These are phyloP conservation scores for Schwanniomyces pseudopolymorphus DNA, from an alignment of 805 yeast species.

Conservation along the genomic window DNA sequence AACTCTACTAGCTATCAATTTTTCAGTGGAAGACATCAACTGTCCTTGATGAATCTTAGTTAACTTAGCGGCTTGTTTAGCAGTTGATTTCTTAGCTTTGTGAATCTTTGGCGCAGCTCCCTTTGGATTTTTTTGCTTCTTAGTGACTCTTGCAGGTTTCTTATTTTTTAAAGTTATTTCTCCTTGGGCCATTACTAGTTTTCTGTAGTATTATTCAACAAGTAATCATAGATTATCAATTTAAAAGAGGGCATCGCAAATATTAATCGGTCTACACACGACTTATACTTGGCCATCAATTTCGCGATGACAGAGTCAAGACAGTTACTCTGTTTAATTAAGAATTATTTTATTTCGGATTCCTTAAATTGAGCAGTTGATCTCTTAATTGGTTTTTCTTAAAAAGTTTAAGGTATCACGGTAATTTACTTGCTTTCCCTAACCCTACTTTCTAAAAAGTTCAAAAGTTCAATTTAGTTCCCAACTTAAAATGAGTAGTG, in stretches of 20 bases:
- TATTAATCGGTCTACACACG: too few relatives aligned
- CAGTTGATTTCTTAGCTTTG: conserved; percentile 63
- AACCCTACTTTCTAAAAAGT: neutral
- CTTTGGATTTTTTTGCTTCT: conserved; percentile 61
- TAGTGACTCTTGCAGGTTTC: conserved; percentile 55
- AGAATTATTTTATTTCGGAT: neutral
- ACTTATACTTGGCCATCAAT: too few relatives aligned
- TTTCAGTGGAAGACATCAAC: conserved; percentile 70
- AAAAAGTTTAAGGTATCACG: neutral
- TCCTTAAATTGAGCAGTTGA: neutral
- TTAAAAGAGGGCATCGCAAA: conserved; percentile 1
- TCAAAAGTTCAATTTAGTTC: conserved; percentile 1
- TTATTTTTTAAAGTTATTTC: conserved; percentile 57
- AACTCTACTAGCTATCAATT: conserved; percentile 80
- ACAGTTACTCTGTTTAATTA: conserved; percentile 1
- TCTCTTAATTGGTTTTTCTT: conserved; percentile 1
- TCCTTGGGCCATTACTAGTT: conserved; percentile 65
- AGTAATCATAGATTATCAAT: neutral
- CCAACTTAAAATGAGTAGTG: conserved; percentile 47
- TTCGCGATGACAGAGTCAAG: conserved; percentile 1
- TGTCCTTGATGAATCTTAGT: conserved; percentile 57
- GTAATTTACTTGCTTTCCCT: neutral
- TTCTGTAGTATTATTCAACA: neutral
- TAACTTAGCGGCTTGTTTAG: conserved; percentile 48
- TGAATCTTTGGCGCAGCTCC: conserved; percentile 71